Evolutionary conservation across 2,329 filamentous ascomycete genomes (phyloP), one percentile per base, ranked within the genome.

Genomic region (Trichoderma harzianum): DNA sequence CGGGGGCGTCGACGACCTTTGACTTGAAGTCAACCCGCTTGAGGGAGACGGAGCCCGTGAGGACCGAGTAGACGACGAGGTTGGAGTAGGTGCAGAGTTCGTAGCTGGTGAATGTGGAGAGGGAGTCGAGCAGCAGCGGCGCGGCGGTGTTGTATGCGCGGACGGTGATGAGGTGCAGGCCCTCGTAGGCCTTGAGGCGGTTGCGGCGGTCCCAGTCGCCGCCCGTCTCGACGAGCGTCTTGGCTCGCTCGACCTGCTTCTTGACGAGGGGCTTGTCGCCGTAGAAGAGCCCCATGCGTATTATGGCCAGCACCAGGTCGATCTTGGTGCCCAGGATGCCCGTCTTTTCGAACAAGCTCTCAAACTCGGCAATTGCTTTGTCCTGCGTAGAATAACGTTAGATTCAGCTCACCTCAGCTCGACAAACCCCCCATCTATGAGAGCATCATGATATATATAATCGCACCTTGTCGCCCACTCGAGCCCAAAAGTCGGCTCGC

Each of bases 191-290:
- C 91, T 99, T 99, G 79, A 99, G 90, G 73, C 96, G 92, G 86
- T 99, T 99, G 81, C 96, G 92, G 75, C 96, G 93, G 82, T 99
- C 96, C 96, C 96, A 99, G 83, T 99, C 96, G 82, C 96, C 96
- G 76, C 96, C 96, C 75, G 92, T 92, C 80, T 99, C 96, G 39
- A 99, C 95, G 65, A 99, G 87, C 4, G 92, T 88, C 84, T 93
- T 94, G 77, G 95, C 95, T 57, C 95, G 91, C 78, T 97, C 94
- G 61, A 98, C 89, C 73, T 94, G 93, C 88, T 97, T 97, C 89
- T 97, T 97, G 63, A 97, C 95, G 70, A 96, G 89, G 53, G 92
- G 82, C 83, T 94, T 95, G 83, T 99, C 96, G 75, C 95, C 94
- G 80, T 97, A 99, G 86, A 99, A 99, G 72, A 99, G 88, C 43